Evolutionary conservation across 1,284 basidiomycete species (phyloP).

Genomic region (Agroathelia rolfsii): DNA sequence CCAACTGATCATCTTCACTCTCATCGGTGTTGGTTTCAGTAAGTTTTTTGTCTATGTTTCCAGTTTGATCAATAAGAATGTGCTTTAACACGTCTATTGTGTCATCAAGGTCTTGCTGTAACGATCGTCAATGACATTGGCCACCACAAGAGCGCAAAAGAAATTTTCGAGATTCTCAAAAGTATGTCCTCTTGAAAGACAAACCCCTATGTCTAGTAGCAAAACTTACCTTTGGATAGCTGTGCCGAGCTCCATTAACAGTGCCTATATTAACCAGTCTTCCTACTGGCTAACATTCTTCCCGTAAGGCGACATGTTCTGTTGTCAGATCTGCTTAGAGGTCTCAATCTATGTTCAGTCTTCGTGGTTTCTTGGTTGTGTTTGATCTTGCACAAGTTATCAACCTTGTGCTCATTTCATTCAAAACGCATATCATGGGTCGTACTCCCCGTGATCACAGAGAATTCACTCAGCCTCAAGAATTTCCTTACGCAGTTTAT

Average conservation of each 20-base stretch:
- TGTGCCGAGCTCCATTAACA: conserved; percentile 62
- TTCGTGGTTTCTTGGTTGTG: conserved; percentile 87
- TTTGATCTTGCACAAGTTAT: conserved; percentile 96
- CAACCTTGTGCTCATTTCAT: conserved; percentile 79
- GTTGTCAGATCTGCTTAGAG: neutral
- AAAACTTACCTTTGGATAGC: conserved; percentile 27
- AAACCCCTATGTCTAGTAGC: conserved; percentile 6
- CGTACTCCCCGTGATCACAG: conserved; percentile 93
- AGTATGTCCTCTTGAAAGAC: conserved; percentile 31
- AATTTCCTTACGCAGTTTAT: conserved; percentile 87
- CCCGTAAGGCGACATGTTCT: conserved; percentile 45
- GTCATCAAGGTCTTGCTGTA: conserved; percentile 46
- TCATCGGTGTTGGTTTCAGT: conserved; percentile 85
- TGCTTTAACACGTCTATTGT: conserved; percentile 5
- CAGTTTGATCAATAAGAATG: too few relatives aligned
- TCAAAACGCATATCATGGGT: conserved; percentile 83
- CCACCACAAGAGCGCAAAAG: conserved; percentile 49
- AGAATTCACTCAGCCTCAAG: conserved; percentile 92
- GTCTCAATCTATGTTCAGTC: conserved; percentile 26
- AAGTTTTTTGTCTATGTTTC: conserved; percentile 20
- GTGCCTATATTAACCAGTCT: conserved; percentile 75
- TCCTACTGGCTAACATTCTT: conserved; percentile 94
- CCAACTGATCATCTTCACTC: conserved; percentile 84
- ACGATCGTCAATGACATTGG: conserved; percentile 64
- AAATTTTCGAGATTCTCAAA: conserved; percentile 59